A percentile compares a stretch with the other conserved stretches of the same genome.
These are phyloP conservation scores for Didymellaceae sp. DNA, from an alignment of 2,329 filamentous ascomycete genomes.

Conservation along the genomic window DNA sequence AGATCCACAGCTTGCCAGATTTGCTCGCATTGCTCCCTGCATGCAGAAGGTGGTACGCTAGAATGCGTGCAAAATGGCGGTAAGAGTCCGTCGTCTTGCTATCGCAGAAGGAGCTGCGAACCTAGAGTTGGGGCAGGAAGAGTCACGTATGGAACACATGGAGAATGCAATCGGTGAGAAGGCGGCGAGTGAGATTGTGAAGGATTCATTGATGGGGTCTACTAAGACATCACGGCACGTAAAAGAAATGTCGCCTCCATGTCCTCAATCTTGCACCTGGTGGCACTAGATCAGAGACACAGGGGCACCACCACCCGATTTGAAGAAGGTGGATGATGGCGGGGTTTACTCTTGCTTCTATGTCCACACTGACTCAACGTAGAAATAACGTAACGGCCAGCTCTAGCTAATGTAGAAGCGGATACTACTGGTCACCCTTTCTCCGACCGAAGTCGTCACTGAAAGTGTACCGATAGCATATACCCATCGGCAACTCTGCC, in stretches of 20 bases:
- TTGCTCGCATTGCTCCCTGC: no score
- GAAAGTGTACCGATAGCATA: constrained; percentile 1
- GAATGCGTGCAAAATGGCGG: no score
- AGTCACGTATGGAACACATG: no score
- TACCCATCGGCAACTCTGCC: constrained; percentile 11
- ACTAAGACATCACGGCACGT: constrained; percentile 7
- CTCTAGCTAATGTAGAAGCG: constrained; percentile 53
- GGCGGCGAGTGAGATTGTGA: not conserved
- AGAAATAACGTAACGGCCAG: constrained; percentile 45
- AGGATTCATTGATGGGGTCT: not conserved
- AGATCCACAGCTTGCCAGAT: no score
- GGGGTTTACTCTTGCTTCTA: constrained; percentile 47
- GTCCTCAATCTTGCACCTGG: constrained; percentile 33
- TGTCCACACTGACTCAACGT: constrained; percentile 53
- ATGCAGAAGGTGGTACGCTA: no score
- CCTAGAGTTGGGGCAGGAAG: no score
- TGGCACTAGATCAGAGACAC: constrained; percentile 31
- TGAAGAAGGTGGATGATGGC: constrained; percentile 33
- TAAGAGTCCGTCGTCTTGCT: no score
- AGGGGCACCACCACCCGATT: constrained; percentile 38
- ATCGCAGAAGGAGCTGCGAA: no score
- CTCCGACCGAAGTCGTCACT: constrained; percentile 7
- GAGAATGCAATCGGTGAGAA: not conserved
- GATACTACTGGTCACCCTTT: constrained; percentile 10
- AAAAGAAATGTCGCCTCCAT: constrained; percentile 37